Base-by-base conservation (phyloP, 306 rosid species). In the Citrullus amarus region DNA sequence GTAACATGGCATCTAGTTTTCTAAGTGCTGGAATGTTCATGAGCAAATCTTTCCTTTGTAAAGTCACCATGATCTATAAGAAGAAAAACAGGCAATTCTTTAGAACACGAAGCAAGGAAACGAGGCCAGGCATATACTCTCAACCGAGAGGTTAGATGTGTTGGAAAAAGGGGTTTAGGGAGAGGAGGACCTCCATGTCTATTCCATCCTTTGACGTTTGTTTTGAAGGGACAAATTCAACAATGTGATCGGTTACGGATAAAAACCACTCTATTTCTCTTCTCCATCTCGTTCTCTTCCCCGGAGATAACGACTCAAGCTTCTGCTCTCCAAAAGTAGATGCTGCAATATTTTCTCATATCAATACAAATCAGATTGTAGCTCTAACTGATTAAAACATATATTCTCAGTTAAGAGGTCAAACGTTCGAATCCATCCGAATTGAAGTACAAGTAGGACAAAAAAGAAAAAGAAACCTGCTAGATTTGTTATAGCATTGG, bases 231-330 rank as follows among this genome's bases (percentile, higher is more conserved):
- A 80, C 91, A 60, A 96, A 90, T 82, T 96, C 98, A 51, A 96
- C 97, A 75, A 96, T 86, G 82, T 92, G 91, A 85, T 96, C 97
- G 15, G 98, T 84, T 74, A 96, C 98, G 55, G 97, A 90, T 80
- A 96, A 84, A 85, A 92, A 86, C 96, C 99, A 92, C 15, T 88
- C 96, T 20, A 88, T 86, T 88, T 96, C 99, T 84, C 81, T 96
- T 82, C 82, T 88, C 99, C 99, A 96, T 82, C 96, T 87, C 14
- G 82, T 60, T 82, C 85, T 96, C 85, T 88, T 89, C 15, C 87
- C 97, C 2, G 79, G 8, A 44, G 96, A 38, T 93, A 96, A 85
- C 6, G 99, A 90, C 82, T 86, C 93, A 28, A 96, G 82, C 85
- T 88, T 86, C 62, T 86, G 87, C 80, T 96, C 98, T 78, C 97